A percentile compares a stretch with the other conserved stretches of the same genome.
phyloP scores from a whole-genome alignment of 306 rosid genomes.

The Cicer chorassanicum region DNA sequence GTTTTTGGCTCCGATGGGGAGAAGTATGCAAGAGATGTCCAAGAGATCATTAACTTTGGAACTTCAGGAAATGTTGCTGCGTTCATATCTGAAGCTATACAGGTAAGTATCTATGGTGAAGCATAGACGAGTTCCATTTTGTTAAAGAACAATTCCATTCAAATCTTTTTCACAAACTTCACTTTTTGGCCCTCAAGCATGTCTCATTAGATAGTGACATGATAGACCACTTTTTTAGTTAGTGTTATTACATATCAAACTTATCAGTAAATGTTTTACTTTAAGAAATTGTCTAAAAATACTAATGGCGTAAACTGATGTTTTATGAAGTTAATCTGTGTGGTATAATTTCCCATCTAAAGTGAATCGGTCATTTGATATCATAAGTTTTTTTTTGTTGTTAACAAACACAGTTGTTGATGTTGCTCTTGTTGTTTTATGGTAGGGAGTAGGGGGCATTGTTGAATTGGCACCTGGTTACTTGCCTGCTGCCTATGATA shows the following conservation, averaged over 20 bases:
- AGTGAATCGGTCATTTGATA: not conserved
- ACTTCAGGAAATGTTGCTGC: constrained; percentile 89
- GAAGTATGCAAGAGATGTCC: constrained; percentile 86
- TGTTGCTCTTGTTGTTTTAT: constrained; percentile 9
- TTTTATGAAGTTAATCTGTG: not conserved
- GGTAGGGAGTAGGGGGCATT: constrained; percentile 93
- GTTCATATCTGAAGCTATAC: constrained; percentile 86
- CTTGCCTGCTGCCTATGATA: constrained; percentile 66
- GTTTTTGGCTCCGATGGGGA: constrained; percentile 90
- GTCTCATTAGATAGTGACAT: not conserved
- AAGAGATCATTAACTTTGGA: constrained; percentile 84
- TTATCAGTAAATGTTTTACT: not conserved
- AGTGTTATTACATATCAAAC: not conserved
- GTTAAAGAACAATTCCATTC: not conserved
- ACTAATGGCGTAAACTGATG: not conserved
- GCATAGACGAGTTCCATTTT: not conserved
- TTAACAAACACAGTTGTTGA: not conserved
- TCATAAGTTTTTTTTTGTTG: not conserved
- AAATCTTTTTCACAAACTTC: not conserved
- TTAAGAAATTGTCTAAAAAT: not conserved
- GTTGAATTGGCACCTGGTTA: constrained; percentile 92
- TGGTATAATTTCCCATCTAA: not conserved
- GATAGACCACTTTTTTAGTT: not conserved
- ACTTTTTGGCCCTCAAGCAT: not conserved
- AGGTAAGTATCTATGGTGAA: constrained; percentile 51